phyloP scores from a whole-genome alignment of 2,329 filamentous ascomycete species.

The Aspergillus sp. region DNA sequence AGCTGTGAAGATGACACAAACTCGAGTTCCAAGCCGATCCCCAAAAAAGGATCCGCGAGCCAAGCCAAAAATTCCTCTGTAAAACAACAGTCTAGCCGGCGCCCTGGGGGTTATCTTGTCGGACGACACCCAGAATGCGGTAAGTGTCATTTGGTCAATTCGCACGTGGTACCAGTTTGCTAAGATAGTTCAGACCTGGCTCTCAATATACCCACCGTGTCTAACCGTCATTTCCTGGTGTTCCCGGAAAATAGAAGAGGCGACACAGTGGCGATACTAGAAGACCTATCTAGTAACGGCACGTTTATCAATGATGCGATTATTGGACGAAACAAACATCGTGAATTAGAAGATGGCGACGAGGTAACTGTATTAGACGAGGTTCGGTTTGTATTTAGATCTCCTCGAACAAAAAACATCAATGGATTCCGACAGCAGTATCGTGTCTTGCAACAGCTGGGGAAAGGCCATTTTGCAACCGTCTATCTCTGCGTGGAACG shows the following conservation, averaged over 20 bases:
- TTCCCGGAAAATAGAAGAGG: conserved; percentile 59
- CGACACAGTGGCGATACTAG: conserved; percentile 68
- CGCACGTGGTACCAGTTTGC: conserved; percentile 9
- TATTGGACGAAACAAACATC: conserved; percentile 85
- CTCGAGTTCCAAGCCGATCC: conserved; percentile 37
- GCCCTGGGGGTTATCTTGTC: conserved; percentile 83
- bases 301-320: conserved; percentile 93
- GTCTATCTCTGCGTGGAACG: conserved; percentile 91
- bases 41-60: conserved; percentile 45
- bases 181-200: conserved; percentile 59
- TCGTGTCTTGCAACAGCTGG: conserved; percentile 77
- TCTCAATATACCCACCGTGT: conserved; percentile 76
- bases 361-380: conserved; percentile 85
- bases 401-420: conserved; percentile 71
- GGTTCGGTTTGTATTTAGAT: conserved; percentile 87
- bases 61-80: conserved; percentile 55
- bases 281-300: conserved; percentile 93
- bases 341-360: conserved; percentile 84
- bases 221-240: conserved; percentile 67
- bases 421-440: conserved; percentile 86
- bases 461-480: conserved; percentile 92
- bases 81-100: conserved; percentile 57
- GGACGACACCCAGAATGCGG: conserved; percentile 92
- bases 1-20: conserved; percentile 60
- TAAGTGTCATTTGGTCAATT: conserved; percentile 48